Evolutionary conservation across 441 rosid species (phyloP), one percentile per base, ranked within the genome.

Genomic region (Sinapis alba): DNA sequence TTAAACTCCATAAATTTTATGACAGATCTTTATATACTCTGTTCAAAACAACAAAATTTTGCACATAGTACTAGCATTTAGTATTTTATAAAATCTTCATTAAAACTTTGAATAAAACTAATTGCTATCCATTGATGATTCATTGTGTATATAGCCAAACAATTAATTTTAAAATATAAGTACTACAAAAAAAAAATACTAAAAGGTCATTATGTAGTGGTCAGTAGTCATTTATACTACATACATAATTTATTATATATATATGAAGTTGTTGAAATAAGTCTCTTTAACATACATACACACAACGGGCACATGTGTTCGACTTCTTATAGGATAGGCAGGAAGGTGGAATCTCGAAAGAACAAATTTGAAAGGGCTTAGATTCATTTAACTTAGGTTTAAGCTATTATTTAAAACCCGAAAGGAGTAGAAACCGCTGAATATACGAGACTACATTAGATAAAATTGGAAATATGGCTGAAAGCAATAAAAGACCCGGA

Each of bases 291-390:
- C 34, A 41, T 41, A 41, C 10, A 38, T 2, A 21, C 16, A 36
- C 56, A 53, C 51, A 62, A 68, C 7, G 32, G 27, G 8, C 69
- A 36, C 74, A 75, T 61, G 70, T 50, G 74, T 54, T 69, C 34
- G 20, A 47, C 60, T 50, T 19, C 45, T 68, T 62, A 20, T 68
- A 21, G 26, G 76, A 58, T 43, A 58, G 62, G 50, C 76, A 77
- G 15, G 71, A 77, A 47, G 69, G 10, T 62, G 65, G 60, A 62
- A 62, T 76, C 74, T 76, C 70, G 74, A 76, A 76, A 69, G 65
- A 69, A 54, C 51, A 76, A 19, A 68, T 26, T 59, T 66, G 53
- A 66, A 38, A 61, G 7, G 20, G 38, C 15, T 59, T 58, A 43
- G 15, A 1, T 50, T 50, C 56, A 20, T 21, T 65, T 21, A 19